Evolutionary conservation across 768 basidiomycete genomes (phyloP), one percentile per base, ranked within the genome.

Genomic region (Clitopilus hobsonii): DNA sequence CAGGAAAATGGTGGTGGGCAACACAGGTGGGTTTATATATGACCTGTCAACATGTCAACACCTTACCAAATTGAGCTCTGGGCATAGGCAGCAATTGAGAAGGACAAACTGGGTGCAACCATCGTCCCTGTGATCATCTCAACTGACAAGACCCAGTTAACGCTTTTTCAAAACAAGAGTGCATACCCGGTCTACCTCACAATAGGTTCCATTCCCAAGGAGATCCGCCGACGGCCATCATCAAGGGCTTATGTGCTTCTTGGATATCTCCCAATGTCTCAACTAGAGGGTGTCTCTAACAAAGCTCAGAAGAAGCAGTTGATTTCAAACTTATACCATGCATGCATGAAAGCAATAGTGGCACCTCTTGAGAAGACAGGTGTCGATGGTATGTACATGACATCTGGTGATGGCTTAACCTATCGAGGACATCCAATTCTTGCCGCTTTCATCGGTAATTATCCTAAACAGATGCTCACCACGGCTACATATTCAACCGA

Each of bases 1-100:
- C 76, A 0, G 77, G 74, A 0, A 68, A 71, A 47, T 82, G 80
- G 80, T 81, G 79, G 80, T 81, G 79, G 78, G 48, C 49, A 8
- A 73, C 68, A 1, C 80, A 81, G 67, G 79, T 79, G 45, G 6
- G 25, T 18, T 6, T 18, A 48, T 48, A 18, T 18, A 18, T 18
- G 45, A 18, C 6, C 45, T 18, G 8, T 7, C 11, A 48, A 7
- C 20, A 8, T 11, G 8, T 18, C 8, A 18, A 18, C 7, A 7
- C 7, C 45, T 48, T 23, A 28, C 20, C 27, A n/a, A n/a, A n/a
- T 23, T 22, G 28, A 51, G 16, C 8, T 18, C 6, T 38, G 36
- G n/a, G n/a, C n/a, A 8, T 51, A 59, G 57, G 32, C 54, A 30
- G 45, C 49, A 1, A 26, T 72, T 5, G 68, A 71, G 30, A 48